phyloP scores from a whole-genome alignment of 75 land plant species.

The Larix kaempferi region DNA sequence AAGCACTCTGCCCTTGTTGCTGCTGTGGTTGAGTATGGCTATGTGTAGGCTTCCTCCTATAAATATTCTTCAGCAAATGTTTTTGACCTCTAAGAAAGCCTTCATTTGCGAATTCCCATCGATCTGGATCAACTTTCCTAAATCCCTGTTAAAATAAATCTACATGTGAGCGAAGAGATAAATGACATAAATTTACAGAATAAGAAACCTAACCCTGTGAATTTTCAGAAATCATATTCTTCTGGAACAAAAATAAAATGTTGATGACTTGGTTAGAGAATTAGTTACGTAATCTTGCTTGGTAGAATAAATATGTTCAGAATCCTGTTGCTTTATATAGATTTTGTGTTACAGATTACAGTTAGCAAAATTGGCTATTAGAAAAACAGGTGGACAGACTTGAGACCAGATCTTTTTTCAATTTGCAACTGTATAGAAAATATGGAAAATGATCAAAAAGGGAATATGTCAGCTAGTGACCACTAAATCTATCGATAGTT shows the following conservation, averaged over 20 bases:
- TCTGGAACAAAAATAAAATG: background rate
- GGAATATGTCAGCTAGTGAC: too few relatives aligned
- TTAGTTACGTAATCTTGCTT: background rate
- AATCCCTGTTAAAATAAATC: slow-evolving; percentile 48
- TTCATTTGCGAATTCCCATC: slow-evolving; percentile 95
- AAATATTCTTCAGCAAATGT: slow-evolving; percentile 58
- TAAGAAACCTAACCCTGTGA: background rate
- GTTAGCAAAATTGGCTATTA: too few relatives aligned
- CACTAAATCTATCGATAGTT: too few relatives aligned
- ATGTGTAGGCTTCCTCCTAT: slow-evolving; percentile 53
- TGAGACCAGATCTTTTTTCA: too few relatives aligned
- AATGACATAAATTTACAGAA: background rate
- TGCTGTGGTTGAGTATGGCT: slow-evolving; percentile 40
- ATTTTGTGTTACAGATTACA: background rate
- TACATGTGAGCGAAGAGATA: background rate
- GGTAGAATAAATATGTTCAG: background rate
- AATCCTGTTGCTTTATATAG: background rate
- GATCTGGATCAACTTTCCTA: slow-evolving; percentile 85
- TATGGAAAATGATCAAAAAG: too few relatives aligned
- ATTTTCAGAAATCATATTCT: background rate
- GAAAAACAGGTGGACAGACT: too few relatives aligned
- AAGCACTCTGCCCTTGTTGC: slow-evolving; percentile 31
- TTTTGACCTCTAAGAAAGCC: slow-evolving; percentile 75
- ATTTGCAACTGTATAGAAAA: too few relatives aligned
- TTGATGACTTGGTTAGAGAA: background rate